These are phyloP conservation scores for Mucor racemosus DNA, from an alignment of 371 early-diverging fungal species.

Conservation along the genomic window DNA sequence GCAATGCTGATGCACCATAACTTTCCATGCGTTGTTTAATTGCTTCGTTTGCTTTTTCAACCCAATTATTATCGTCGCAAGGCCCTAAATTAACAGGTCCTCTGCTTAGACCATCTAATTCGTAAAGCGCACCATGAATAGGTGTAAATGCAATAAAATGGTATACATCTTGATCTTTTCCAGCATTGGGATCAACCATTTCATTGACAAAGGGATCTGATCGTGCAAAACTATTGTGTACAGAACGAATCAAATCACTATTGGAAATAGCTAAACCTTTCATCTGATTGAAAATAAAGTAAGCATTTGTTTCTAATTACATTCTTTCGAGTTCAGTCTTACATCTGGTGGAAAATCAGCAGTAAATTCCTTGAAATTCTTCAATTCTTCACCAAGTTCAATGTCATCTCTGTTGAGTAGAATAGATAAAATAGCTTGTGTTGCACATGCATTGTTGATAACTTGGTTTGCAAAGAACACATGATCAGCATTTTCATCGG, in stretches of 20 bases:
- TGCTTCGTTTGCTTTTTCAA: constrained; percentile 67
- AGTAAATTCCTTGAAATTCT: constrained; percentile 80
- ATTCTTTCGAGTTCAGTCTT: constrained; percentile 6
- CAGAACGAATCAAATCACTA: constrained; percentile 77
- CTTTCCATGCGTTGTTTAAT: constrained; percentile 76
- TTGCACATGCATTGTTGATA: constrained; percentile 90
- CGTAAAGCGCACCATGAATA: constrained; percentile 77
- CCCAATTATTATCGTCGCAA: constrained; percentile 72
- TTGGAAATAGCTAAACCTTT: constrained; percentile 86
- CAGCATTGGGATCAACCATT: constrained; percentile 55
- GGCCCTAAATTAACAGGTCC: constrained; percentile 73
- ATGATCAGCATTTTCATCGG: constrained; percentile 36
- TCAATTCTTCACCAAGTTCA: constrained; percentile 75
- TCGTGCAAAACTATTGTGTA: constrained; percentile 87
- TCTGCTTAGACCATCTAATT: constrained; percentile 85
- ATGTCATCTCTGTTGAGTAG: constrained; percentile 76
- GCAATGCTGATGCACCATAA: constrained; percentile 70
- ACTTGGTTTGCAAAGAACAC: constrained; percentile 85
- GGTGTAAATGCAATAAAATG: constrained; percentile 92
- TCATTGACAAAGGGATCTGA: constrained; percentile 80
- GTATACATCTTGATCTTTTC: constrained; percentile 80
- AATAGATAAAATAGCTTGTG: constrained; percentile 91
- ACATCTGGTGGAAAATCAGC: constrained; percentile 82
- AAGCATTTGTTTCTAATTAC: not conserved
- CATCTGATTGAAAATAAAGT: constrained; percentile 46